These are phyloP conservation scores for Aspergillus eucalypticola DNA, from an alignment of 2,329 filamentous ascomycete species.

Conservation along the genomic window DNA sequence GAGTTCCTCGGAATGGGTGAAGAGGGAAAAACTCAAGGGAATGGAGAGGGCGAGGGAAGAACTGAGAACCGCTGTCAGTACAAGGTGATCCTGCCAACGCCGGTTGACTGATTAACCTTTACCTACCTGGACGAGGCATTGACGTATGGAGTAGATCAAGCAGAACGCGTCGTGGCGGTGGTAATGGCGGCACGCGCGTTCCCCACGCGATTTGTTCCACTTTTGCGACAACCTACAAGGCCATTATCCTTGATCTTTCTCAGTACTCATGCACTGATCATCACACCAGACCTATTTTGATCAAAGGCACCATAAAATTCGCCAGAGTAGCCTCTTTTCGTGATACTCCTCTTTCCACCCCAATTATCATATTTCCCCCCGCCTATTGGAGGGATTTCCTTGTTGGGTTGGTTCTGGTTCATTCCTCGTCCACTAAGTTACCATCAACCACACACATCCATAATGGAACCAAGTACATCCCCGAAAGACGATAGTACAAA, in stretches of 20 bases:
- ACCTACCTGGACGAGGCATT: background rate
- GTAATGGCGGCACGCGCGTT: background rate
- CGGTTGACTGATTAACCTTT: background rate
- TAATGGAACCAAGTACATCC: slow-evolving; percentile 16
- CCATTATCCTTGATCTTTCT: background rate
- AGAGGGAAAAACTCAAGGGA: background rate
- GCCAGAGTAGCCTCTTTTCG: background rate
- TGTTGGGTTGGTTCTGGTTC: background rate
- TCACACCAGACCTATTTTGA: background rate
- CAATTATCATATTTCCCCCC: background rate
- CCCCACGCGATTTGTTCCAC: background rate
- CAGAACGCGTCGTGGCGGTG: background rate
- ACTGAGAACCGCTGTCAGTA: background rate
- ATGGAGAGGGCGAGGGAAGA: background rate
- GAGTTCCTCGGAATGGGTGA: background rate
- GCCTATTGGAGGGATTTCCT: background rate
- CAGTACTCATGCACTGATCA: background rate
- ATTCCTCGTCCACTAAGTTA: background rate
- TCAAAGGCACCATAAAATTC: no score
- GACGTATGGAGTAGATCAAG: background rate
- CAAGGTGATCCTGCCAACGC: background rate
- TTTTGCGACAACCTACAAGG: background rate
- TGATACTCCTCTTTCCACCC: background rate
- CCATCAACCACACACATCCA: background rate
- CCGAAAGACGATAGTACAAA: slow-evolving; percentile 28